Conservation (phyloP, 2,329 filamentous ascomycete species). For the Pseudomassariella vexata region DNA sequence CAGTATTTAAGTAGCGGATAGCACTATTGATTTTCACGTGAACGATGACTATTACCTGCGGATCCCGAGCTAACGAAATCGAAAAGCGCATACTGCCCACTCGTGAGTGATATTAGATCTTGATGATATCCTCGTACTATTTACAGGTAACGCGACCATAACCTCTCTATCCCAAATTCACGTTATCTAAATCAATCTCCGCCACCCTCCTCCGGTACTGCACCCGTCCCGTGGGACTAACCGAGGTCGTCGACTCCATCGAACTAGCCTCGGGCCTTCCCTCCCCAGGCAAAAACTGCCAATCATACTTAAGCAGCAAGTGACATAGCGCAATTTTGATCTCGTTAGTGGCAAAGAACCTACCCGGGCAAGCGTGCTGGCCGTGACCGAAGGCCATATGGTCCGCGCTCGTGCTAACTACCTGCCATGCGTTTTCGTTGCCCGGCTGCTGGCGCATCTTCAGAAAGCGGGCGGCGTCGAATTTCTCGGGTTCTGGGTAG, state of each 20-base stretch:
- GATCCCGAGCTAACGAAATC: too few species aligned
- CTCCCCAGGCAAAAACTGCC: slow-evolving; percentile 20
- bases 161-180: too few species aligned
- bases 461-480: slow-evolving; percentile 22
- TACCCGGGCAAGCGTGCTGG: slow-evolving; percentile 28
- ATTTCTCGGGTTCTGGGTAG: slow-evolving; percentile 21
- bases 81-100: too few species aligned
- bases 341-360: slow-evolving; percentile 28
- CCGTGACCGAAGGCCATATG: slow-evolving; percentile 33
- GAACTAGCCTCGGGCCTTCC: slow-evolving; percentile 11
- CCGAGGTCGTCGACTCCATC: slow-evolving; percentile 14
- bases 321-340: slow-evolving; percentile 25
- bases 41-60: too few species aligned
- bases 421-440: slow-evolving; percentile 27
- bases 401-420: slow-evolving; percentile 27
- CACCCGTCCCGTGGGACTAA: slow-evolving; percentile 16
- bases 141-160: too few species aligned
- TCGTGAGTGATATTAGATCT: too few species aligned
- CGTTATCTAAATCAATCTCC: slow-evolving; percentile 22
- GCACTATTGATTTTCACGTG: too few species aligned
- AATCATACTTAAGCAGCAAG: slow-evolving; percentile 26
- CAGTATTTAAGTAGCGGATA: too few species aligned
- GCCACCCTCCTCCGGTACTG: slow-evolving; percentile 19
- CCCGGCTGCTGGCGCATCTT: slow-evolving; percentile 22
- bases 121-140: too few species aligned